Evolutionary conservation across 148 eudicot species (phyloP), one percentile per base, ranked within the genome.

Genomic region (Fagopyrum homotropicum): DNA sequence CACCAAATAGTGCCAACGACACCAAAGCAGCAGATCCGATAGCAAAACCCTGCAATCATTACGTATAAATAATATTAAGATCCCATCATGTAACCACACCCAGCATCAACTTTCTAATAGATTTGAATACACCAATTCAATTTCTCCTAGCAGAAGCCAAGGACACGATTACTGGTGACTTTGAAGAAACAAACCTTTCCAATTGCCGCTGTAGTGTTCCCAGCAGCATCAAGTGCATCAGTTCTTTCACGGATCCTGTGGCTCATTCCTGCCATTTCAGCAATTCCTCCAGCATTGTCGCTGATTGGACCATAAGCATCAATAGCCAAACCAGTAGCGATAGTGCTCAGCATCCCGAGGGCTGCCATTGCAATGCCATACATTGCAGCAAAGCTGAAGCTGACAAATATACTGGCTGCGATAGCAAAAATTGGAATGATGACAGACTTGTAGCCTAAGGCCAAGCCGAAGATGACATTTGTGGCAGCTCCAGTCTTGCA

Each of bases 401-500:
- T 76, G 12, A 76, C 73, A 52, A 44, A 76, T 10, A 76, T 76
- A n/a, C 55, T 49, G n/a, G 48, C 50, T 12, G 78, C 78, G 26
- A 76, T 76, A 19, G 77, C 77, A 63, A 75, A 75, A 40, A 75
- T 75, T 7, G 77, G 77, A 55, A 75, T 75, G 46, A 75, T 75
- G n/a, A 75, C 77, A 4, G 92, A 88, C 82, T 88, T 86, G 82
- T 88, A 88, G 75, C 89, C 90, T 84, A 89, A 78, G 6, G 92
- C 92, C 72, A 89, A 85, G 80, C 92, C 92, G 76, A 89, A 89
- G 19, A 89, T 89, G 46, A 89, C 93, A 74, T 89, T 89, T 56
- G 93, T 89, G 9, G 93, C 93, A 73, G 93, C 93, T 74, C 93
- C 93, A 48, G 93, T 89, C 30, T 87, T 83, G 88, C 93, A 89